Evolutionary conservation across 345 rosid genomes (phyloP), one percentile per base, ranked within the genome.

Genomic region (Citrus inodora): DNA sequence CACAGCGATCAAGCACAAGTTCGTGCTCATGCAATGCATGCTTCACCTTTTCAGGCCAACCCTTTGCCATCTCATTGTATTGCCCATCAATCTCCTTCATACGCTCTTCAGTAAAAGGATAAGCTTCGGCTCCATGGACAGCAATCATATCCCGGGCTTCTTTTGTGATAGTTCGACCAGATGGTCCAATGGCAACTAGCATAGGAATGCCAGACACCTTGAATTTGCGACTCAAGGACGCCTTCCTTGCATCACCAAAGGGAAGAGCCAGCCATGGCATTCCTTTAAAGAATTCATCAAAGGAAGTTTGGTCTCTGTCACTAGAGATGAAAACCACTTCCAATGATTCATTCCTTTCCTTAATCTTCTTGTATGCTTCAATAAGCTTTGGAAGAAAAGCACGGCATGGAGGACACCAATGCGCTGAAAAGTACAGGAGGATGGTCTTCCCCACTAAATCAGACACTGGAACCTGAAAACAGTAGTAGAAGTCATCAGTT

Each of bases 251-350:
- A 80, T 90, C 91, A 56, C 90, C 88, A 59, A 83, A 93, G 2
- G 98, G 94, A 76, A 90, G 94, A 19, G 96, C 91, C 77, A 91
- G 70, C 85, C 96, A 91, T 0, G 97, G 94, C 90, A 93, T 89
- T 67, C 81, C 81, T n/a, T 90, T 76, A 77, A 83, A 87, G 78
- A 76, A 89, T 21, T 86, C 88, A 14, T 86, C 80, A 19, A 87
- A 93, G 32, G 91, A 85, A 61, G 85, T 68, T 72, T 86, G 89
- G 75, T 92, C 90, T 0, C 30, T 46, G 80, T 93, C 93, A 42
- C 92, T 84, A 56, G 96, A 93, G 77, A 89, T 84, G 78, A 78
- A 94, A 27, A 94, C 82, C 21, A 89, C 80, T 79, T 94, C 93
- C 65, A 84, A 91, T 22, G 88, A 83, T 63, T 78, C 84, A 28